Conservation (phyloP, 768 basidiomycete species). For the Boletus tomentosulus region DNA sequence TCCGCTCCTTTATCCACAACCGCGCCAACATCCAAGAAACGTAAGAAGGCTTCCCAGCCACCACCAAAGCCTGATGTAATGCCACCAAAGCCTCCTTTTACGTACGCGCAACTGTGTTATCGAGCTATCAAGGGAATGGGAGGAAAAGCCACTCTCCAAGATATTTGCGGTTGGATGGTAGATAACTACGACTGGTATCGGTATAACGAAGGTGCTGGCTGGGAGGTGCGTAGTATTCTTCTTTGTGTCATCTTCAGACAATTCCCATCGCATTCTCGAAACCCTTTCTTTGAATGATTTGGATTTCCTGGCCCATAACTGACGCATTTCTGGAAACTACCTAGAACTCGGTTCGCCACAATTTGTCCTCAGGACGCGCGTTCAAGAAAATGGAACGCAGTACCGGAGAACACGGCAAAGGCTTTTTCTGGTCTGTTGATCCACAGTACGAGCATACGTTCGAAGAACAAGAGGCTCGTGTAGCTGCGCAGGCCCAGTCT, state of each 20-base stretch:
- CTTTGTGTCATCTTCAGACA: background rate
- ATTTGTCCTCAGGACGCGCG: constrained; percentile 86
- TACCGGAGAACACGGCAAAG: constrained; percentile 84
- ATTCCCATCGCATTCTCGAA: background rate
- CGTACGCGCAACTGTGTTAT: constrained; percentile 90
- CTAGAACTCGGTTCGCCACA: constrained; percentile 93
- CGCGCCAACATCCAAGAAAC: constrained; percentile 51
- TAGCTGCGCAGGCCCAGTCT: constrained; percentile 33
- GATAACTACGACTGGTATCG: constrained; percentile 88
- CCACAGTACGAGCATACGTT: constrained; percentile 63
- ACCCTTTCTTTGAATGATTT: background rate
- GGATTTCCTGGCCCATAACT: constrained; percentile 8
- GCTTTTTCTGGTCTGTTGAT: constrained; percentile 91
- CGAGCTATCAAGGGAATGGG: constrained; percentile 78
- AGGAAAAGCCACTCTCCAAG: constrained; percentile 85
- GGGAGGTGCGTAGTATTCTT: constrained; percentile 66
- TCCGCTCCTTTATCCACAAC: constrained; percentile 6
- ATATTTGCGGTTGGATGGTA: constrained; percentile 90
- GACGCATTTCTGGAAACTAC: constrained; percentile 4
- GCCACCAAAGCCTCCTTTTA: constrained; percentile 84
- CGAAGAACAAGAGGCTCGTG: constrained; percentile 64
- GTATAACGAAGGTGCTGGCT: constrained; percentile 75
- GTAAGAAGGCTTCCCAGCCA: constrained; percentile 53
- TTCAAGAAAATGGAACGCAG: constrained; percentile 89
- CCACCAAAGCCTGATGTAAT: constrained; percentile 66